Base-by-base conservation (phyloP, 2,329 filamentous ascomycete genomes). In the Paecilomyces formosus region DNA sequence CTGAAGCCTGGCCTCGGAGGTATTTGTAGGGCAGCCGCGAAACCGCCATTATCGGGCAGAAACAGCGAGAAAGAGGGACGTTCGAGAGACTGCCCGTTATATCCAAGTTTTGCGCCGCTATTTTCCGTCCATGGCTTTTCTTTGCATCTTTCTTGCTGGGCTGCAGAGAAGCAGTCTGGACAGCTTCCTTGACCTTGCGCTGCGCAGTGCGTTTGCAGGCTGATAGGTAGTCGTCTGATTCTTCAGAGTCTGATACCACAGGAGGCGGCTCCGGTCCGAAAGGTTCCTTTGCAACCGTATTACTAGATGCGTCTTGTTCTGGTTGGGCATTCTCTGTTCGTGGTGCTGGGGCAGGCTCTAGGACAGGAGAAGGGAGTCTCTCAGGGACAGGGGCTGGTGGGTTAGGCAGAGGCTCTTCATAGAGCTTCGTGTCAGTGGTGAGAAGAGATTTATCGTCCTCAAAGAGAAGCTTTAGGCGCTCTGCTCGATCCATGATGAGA, bases 21-120 rank as follows among this genome's bases (percentile, higher is more conserved):
- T 73, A 75, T 58, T 72, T 76, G 66, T 79, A 78, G 3, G 77
- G 76, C 55, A 74, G 77, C 45, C 73, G 74, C 13, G 70, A 69
- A 6, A 78, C 67, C 18, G 75, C 69, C 9, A 67, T 52, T 28
- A 76, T 66, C 5, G 74, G 74, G 58, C 74, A 79, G 62, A 78
- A 79, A 13, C 64, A 66, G 65, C 63, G 30, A 62, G 59, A 28
- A 61, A 30, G 13, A 52, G 15, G 56, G 58, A 12, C 18, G 56
- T 56, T 54, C 56, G 35, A 35, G 56, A 28, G 26, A 22, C 65
- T 61, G 26, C 62, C 49, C 4, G 59, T 58, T 13, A 56, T 31
- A 21, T 18, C 39, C 39, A 45, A 18, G 2, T n/a, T 45, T 15
- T 7, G 58, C 56, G 21, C 30, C 12, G 18, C 30, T 31, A 31